Evolutionary conservation across 179 eudicot genomes (phyloP), one percentile per base, ranked within the genome.

Genomic region (Silene vulgaris): DNA sequence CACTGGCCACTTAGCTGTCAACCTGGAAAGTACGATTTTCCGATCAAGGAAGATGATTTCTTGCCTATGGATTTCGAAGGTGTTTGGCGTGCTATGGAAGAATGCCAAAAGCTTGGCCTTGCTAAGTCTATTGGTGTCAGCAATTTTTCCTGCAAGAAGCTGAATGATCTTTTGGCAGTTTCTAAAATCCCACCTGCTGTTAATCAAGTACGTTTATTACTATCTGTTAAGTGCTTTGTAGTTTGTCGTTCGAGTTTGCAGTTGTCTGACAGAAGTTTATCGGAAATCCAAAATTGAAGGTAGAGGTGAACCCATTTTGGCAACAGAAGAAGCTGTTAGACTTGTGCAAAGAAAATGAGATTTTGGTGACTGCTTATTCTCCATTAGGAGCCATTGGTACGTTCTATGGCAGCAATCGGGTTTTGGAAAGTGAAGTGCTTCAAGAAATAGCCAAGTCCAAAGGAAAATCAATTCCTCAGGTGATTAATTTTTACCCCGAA

Each of bases 41-140:
- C 74, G 35, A 86, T 88, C 17, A 76, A 83, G 20, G 81, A 72
- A 69, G 87, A 87, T 40, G 77, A 62, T 40, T 72, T 90, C 56
- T 19, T 76, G 45, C 79, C 88, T 12, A 74, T 91, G 80, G 91
- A 91, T 82, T 76, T 87, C 17, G 78, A 85, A 76, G 80, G 86
- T 8, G 88, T 85, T 54, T 91, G 96, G 97, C 81, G 79, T 73
- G 87, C 80, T 66, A 88, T 91, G 96, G 97, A 91, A 75, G 93
- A 90, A 74, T 90, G 92, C 68, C 78, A 80, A n/a, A 81, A 79
- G 72, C 87, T 87, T 11, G 93, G 97, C 20, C 88, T 91, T 63
- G 82, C 91, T 6, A 91, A 86, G 75, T 82, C 71, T 77, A 88
- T 91, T 63, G 96, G 96, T 29, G 93, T 91, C 21, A 90, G 96